phyloP scores from a whole-genome alignment of 805 yeast genomes.

The Lipomyces starkeyi region DNA sequence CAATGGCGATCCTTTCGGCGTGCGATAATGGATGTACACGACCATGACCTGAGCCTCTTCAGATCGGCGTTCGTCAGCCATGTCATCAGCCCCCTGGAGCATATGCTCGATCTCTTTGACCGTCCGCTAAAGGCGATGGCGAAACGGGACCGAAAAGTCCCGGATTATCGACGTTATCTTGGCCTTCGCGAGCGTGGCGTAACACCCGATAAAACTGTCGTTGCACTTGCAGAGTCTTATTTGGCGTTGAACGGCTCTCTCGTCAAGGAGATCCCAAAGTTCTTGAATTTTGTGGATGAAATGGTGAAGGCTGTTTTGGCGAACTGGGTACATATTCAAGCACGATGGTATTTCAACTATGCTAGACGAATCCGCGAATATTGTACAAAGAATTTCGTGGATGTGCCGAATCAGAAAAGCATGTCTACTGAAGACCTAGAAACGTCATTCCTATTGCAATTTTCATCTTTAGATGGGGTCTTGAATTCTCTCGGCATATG shows the following conservation, averaged over 20 bases:
- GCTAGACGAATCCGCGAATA: conserved; percentile 15
- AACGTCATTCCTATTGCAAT: conserved; percentile 17
- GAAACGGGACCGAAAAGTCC: conserved; percentile 25
- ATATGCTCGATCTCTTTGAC: conserved; percentile 24
- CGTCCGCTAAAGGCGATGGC: conserved; percentile 22
- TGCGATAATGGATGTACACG: conserved; percentile 21
- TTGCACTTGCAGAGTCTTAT: conserved; percentile 15
- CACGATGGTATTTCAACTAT: conserved; percentile 19
- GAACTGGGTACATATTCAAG: conserved; percentile 28
- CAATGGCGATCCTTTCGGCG: conserved; percentile 9
- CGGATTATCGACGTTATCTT: conserved; percentile 23
- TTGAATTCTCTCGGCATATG: conserved; percentile 1
- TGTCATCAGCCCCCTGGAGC: conserved; percentile 28
- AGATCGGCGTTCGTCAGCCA: conserved; percentile 24
- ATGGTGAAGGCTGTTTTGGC: conserved; percentile 23
- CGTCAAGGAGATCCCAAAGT: conserved; percentile 26
- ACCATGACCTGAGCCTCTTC: conserved; percentile 17
- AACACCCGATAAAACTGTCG: conserved; percentile 12
- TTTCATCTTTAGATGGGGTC: conserved; percentile 14
- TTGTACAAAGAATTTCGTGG: background rate
- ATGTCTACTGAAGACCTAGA: conserved; percentile 24
- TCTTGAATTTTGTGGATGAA: conserved; percentile 16
- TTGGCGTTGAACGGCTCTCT: conserved; percentile 18
- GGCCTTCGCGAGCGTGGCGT: conserved; percentile 22
- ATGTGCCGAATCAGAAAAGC: background rate